Evolutionary conservation across 257 asterid species (phyloP), one percentile per base, ranked within the genome.

Genomic region (Paraleonurus japonicus): DNA sequence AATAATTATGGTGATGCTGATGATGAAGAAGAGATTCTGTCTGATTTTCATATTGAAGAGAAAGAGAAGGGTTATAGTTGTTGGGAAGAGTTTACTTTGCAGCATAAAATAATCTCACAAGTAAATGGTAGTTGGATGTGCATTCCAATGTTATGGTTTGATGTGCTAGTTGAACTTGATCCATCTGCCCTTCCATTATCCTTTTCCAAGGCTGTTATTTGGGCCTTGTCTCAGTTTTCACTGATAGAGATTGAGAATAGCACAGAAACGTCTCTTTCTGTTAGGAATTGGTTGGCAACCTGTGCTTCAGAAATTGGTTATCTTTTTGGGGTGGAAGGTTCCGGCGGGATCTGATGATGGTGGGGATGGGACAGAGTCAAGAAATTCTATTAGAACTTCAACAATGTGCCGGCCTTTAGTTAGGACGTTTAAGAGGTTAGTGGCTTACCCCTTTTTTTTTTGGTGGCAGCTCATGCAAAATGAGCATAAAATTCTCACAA

Each of bases 131-230:
- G 75, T 68, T 94, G 99, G 99, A 85, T 94, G 96, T 94, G 99
- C 82, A 85, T 84, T 76, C 99, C 99, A 27, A 91, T 89, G 96
- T 81, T 94, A 85, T 94, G 99, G 99, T 88, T 82, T 82, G 96
- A 89, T 80, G 96, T 91, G 70, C 83, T 94, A 67, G 95, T 88
- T 81, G 96, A 90, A 78, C 83, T 84, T 47, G 96, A 89, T 79
- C 96, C 93, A 7, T 58, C 71, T 75, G 60, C 83, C 37, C 93
- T 94, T 61, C 99, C 99, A 37, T 48, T 85, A 71, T 83, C 96
- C 61, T 91, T 94, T 71, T 80, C 93, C 71, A 94, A 94, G 84
- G 89, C 96, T 73, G 96, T 88, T 41, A 80, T 94, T 74, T 94
- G 98, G 99, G 92, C 93, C 22, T 71, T 88, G 64, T 89, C 99